A percentile compares a stretch with the other conserved stretches of the same genome.
These are phyloP conservation scores for Taxillus chinensis DNA, from an alignment of 164 flowering plant genomes.

Conservation along the genomic window DNA sequence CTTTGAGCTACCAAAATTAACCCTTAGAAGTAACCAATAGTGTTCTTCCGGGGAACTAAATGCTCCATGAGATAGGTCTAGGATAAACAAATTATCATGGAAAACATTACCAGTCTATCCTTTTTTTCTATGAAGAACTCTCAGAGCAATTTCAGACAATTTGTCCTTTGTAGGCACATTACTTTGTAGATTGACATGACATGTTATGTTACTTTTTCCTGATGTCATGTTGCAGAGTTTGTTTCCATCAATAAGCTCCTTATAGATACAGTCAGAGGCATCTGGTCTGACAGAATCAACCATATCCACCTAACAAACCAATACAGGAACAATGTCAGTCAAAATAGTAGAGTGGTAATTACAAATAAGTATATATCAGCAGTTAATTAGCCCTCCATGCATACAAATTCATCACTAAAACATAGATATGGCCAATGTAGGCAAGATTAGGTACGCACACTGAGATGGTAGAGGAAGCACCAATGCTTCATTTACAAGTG, in stretches of 20 bases:
- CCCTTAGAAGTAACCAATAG: too few relatives aligned
- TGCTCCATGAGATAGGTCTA: not conserved
- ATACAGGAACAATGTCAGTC: not conserved
- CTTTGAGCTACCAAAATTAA: too few relatives aligned
- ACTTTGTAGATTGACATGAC: conserved; percentile 18
- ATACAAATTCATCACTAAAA: too few relatives aligned
- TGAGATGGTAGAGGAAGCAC: too few relatives aligned
- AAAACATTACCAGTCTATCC: conserved; percentile 40
- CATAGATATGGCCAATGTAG: too few relatives aligned
- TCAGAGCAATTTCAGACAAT: conserved; percentile 34
- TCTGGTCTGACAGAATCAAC: conserved; percentile 10
- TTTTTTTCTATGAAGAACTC: conserved; percentile 31
- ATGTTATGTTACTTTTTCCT: conserved; percentile 6
- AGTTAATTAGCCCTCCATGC: too few relatives aligned
- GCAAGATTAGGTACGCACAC: too few relatives aligned
- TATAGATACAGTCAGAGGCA: conserved; percentile 9
- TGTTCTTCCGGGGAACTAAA: too few relatives aligned
- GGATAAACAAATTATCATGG: not conserved
- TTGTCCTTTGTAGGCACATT: conserved; percentile 23
- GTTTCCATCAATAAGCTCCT: conserved; percentile 11
- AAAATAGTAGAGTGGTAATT: too few relatives aligned
- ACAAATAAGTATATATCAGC: too few relatives aligned
- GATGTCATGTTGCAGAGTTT: conserved; percentile 6
- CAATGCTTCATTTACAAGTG: too few relatives aligned
- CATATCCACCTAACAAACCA: conserved; percentile 16